These are phyloP conservation scores for Trichocladium antarcticum DNA, from an alignment of 495 filamentous ascomycete genomes.

Conservation along the genomic window DNA sequence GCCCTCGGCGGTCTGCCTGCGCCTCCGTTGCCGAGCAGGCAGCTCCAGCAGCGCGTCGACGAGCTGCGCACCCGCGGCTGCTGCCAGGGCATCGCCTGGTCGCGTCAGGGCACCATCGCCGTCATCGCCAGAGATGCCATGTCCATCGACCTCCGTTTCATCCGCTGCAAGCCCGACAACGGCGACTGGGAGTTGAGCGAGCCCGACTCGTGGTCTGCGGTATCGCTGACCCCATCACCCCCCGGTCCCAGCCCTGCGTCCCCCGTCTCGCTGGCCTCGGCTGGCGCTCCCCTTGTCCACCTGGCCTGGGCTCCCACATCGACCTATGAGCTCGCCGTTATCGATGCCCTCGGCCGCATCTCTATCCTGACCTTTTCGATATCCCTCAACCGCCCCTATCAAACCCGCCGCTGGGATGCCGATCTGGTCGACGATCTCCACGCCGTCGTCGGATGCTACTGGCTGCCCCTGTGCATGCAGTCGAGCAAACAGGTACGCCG, in stretches of 20 bases:
- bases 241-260: constrained; percentile 35
- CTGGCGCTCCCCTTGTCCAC: constrained; percentile 49
- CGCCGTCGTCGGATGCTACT: constrained; percentile 72
- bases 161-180: constrained; percentile 57
- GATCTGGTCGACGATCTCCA: constrained; percentile 61
- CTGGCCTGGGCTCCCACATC: constrained; percentile 67
- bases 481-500: constrained; percentile 39
- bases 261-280: constrained; percentile 26
- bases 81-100: constrained; percentile 85
- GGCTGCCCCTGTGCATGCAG: constrained; percentile 50
- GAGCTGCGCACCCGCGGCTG: constrained; percentile 70
- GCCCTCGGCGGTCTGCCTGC: constrained; percentile 40
- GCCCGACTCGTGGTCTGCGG: constrained; percentile 29
- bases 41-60: constrained; percentile 61
- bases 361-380: constrained; percentile 52
- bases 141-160: constrained; percentile 56
- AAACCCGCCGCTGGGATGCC: constrained; percentile 41
- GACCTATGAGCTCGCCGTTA: constrained; percentile 57
- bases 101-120: constrained; percentile 76
- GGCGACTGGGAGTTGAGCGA: constrained; percentile 72
- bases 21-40: constrained; percentile 46
- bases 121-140: constrained; percentile 62
- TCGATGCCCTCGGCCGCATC: constrained; percentile 64
- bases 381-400: constrained; percentile 54
- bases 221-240: constrained; percentile 25